Base-by-base conservation (phyloP, 2,329 filamentous ascomycete species). In the Alternaria sp. region DNA sequence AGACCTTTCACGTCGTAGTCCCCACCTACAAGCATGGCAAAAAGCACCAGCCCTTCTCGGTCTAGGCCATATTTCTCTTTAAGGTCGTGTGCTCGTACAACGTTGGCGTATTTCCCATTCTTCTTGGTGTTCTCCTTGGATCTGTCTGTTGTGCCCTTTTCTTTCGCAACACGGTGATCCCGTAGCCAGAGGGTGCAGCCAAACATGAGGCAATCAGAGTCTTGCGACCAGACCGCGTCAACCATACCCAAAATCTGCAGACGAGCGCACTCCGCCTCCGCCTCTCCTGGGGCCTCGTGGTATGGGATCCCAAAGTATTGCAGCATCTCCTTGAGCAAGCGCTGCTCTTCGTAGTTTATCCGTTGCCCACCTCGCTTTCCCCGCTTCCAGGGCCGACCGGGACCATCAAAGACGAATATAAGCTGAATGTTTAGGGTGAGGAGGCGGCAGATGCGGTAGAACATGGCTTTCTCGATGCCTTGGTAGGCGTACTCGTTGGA, bases 391-490 rank as follows among this genome's bases (percentile, higher is more conserved):
- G 79, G 78, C 60, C 76, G 82, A 15, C 82, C 80, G 10, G 83
- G 77, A 1, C 86, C 85, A 60, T 88, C 86, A 63, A 86, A 87
- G 4, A 88, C 82, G 59, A 88, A 87, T 7, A 87, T 67, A 1
- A 85, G 78, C 44, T 85, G 81, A 6, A 88, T 83, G 15, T 85
- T 82, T 6, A 85, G 78, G 19, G 81, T 80, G 25, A 86, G 77
- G 1, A 87, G 79, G 5, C 81, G 79, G 52, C 83, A 71, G 62
- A 85, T 74, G 7, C 80, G 77, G 65, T 74, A 80, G 30, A 83
- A 74, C 50, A 83, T 81, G 4, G 67, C 64, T 58, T 82, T 83
- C 63, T 83, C 81, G 12, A 81, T 75, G 5, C 81, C 80, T 62
- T 81, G 81, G 23, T 77, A 81, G 6, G 76, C 78, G 5, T 67